phyloP scores from a whole-genome alignment of 441 rosid species.

The Pelargonium citronellum region DNA sequence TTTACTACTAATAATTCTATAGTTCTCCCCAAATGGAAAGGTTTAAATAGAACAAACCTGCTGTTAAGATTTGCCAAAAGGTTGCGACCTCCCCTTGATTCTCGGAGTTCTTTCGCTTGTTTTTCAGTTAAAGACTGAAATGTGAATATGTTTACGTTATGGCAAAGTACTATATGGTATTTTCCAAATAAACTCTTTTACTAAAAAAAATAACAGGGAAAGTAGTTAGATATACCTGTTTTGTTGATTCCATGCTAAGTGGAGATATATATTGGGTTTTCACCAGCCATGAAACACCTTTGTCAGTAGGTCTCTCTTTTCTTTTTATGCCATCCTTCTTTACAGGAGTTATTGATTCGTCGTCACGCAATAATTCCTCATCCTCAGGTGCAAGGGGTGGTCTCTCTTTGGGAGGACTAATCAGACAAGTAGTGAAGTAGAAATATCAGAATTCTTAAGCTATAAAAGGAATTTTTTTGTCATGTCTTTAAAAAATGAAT shows the following conservation, averaged over 20 bases:
- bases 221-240: constrained; percentile 48
- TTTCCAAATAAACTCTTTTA: not conserved
- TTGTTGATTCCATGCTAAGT: constrained; percentile 70
- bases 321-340: constrained; percentile 81
- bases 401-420: constrained; percentile 58
- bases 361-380: constrained; percentile 82
- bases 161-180: constrained; percentile 15
- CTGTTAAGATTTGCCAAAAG: constrained; percentile 67
- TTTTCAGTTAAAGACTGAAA: constrained; percentile 87
- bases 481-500: constrained; percentile 11
- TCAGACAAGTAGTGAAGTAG: constrained; percentile 14
- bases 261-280: constrained; percentile 96
- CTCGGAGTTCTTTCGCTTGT: constrained; percentile 88
- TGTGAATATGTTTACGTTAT: constrained; percentile 15
- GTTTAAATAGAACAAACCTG: constrained; percentile 48
- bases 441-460: constrained; percentile 11
- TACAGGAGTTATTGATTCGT: constrained; percentile 65
- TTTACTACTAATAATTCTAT: not conserved
- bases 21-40: constrained; percentile 14
- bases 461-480: not conserved
- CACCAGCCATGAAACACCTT: constrained; percentile 96
- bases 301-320: constrained; percentile 92
- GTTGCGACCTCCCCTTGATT: constrained; percentile 62
- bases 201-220: not conserved
- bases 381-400: constrained; percentile 82